Percentiles rank a stretch among this genome's conserved stretches.
Conservation (phyloP, 805 yeast species). For the Starmera quercuum region DNA sequence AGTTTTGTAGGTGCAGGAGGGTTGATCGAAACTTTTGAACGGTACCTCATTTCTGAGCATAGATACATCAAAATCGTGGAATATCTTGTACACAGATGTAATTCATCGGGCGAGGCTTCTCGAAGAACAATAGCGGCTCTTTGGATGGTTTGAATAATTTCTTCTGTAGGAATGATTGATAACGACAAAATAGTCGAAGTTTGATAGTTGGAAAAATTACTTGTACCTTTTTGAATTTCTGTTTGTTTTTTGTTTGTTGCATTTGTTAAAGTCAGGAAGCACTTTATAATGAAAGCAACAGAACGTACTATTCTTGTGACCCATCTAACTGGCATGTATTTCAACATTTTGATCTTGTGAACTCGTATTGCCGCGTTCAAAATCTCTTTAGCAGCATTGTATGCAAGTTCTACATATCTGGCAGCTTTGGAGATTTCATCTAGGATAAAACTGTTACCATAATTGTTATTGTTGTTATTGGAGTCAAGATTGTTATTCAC, state of each 20-base stretch:
- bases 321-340: conserved; percentile 91
- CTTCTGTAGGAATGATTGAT: conserved; percentile 63
- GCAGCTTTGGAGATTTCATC: conserved; percentile 71
- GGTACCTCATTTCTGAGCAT: conserved; percentile 64
- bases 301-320: conserved; percentile 79
- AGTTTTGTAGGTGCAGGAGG: conserved; percentile 20
- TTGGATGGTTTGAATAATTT: conserved; percentile 58
- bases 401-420: conserved; percentile 74
- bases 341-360: conserved; percentile 52
- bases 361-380: conserved; percentile 64
- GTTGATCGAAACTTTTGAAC: conserved; percentile 22
- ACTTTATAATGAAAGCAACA: conserved; percentile 84
- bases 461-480: conserved; percentile 7
- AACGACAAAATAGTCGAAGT: conserved; percentile 41
- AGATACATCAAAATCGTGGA: conserved; percentile 70
- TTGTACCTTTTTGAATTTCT: conserved; percentile 1
- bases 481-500: conserved; percentile 8
- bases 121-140: conserved; percentile 65
- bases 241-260: conserved; percentile 9
- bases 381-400: conserved; percentile 75
- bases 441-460: conserved; percentile 34
- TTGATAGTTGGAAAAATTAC: conserved; percentile 25
- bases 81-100: conserved; percentile 76
- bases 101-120: conserved; percentile 84
- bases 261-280: conserved; percentile 57